These are phyloP conservation scores for Suillus variegatus DNA, from an alignment of 768 basidiomycete genomes.

Conservation along the genomic window DNA sequence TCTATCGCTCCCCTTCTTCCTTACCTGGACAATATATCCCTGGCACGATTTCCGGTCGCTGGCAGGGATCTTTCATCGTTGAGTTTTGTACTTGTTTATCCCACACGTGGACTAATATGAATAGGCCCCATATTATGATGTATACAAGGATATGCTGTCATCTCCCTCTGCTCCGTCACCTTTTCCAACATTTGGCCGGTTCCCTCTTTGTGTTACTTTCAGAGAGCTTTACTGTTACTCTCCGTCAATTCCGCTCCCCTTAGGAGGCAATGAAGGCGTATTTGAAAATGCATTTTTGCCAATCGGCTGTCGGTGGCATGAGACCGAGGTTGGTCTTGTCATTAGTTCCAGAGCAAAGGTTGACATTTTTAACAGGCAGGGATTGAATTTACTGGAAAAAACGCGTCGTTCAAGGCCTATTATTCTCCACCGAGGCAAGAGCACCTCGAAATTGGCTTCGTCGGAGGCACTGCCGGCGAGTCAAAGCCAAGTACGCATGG, in stretches of 20 bases:
- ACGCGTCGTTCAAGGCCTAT: slow-evolving; percentile 36
- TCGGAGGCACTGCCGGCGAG: not conserved
- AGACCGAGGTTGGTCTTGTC: slow-evolving; percentile 25
- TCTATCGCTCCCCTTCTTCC: slow-evolving; percentile 5
- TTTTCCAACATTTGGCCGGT: slow-evolving; percentile 39
- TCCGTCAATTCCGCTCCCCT: slow-evolving; percentile 34
- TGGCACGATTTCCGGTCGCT: slow-evolving; percentile 47
- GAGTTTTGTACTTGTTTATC: not conserved
- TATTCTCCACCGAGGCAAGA: slow-evolving; percentile 40
- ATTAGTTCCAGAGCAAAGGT: not conserved
- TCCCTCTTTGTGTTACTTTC: slow-evolving; percentile 49
- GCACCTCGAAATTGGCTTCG: slow-evolving; percentile 13
- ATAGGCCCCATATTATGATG: slow-evolving; percentile 42
- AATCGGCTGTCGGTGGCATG: slow-evolving; percentile 35
- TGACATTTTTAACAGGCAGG: slow-evolving; percentile 22
- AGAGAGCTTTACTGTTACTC: slow-evolving; percentile 49
- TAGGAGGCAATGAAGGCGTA: slow-evolving; percentile 35
- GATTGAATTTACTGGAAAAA: slow-evolving; percentile 32
- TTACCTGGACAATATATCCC: slow-evolving; percentile 36
- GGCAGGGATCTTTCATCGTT: slow-evolving; percentile 53
- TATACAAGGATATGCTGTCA: slow-evolving; percentile 39
- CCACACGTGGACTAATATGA: slow-evolving; percentile 4
- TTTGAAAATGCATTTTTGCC: slow-evolving; percentile 51
- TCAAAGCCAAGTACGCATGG: slow-evolving; percentile 14
- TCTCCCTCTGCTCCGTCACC: slow-evolving; percentile 34